phyloP scores from a whole-genome alignment of 768 basidiomycete species.

The Tricholoma furcatifolium region DNA sequence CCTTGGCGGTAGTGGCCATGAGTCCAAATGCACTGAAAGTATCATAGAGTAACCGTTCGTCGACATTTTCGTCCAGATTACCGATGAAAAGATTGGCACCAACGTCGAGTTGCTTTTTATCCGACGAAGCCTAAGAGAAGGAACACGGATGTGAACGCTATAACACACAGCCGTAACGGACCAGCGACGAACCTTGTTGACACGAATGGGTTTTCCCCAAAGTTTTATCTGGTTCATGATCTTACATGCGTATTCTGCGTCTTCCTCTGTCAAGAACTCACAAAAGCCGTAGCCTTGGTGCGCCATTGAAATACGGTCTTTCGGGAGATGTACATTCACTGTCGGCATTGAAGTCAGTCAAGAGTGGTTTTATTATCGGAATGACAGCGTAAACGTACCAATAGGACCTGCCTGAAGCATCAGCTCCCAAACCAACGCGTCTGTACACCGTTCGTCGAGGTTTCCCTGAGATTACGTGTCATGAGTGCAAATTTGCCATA shows the following conservation, averaged over 20 bases:
- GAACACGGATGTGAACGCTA: constrained; percentile 1
- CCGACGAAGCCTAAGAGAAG: constrained; percentile 80
- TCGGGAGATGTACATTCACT: constrained; percentile 98
- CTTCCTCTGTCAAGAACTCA: constrained; percentile 98
- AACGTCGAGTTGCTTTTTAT: constrained; percentile 97
- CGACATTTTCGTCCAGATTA: constrained; percentile 92
- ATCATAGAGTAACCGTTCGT: constrained; percentile 89
- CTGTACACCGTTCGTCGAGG: constrained; percentile 91
- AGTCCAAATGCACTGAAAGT: constrained; percentile 95
- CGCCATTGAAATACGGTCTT: constrained; percentile 96
- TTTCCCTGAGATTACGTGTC: constrained; percentile 65
- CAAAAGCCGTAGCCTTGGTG: constrained; percentile 99
- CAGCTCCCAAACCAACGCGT: constrained; percentile 95
- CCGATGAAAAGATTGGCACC: constrained; percentile 98
- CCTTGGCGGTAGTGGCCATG: constrained; percentile 90
- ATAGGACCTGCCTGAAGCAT: constrained; percentile 99
- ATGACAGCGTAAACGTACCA: constrained; percentile 52
- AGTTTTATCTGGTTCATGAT: constrained; percentile 99
- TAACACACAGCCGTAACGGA: not conserved
- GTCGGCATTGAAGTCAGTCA: constrained; percentile 4
- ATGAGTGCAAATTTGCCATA: constrained; percentile 6
- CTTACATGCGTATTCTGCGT: constrained; percentile 99
- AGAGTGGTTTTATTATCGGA: not conserved
- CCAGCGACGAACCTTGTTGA: constrained; percentile 82
- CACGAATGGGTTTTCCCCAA: constrained; percentile 97